phyloP scores from a whole-genome alignment of 2,329 filamentous ascomycete genomes.

The Blastomyces gilchristii region DNA sequence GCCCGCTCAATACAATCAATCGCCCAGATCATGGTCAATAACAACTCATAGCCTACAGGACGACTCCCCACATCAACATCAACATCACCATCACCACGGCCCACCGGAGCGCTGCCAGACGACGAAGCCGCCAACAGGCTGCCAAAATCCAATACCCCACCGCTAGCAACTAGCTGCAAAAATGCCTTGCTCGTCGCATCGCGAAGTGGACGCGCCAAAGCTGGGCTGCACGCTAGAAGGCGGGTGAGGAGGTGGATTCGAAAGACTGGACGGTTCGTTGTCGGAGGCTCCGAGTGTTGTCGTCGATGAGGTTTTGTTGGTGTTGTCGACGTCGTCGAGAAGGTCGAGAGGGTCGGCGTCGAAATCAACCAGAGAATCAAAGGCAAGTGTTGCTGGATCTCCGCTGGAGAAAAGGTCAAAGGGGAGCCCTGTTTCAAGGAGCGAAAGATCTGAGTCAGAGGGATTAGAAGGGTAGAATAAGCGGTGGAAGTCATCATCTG shows the following conservation, averaged over 20 bases:
- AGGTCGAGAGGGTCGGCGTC: constrained; percentile 40
- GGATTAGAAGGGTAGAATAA: constrained; percentile 54
- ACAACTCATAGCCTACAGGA: constrained; percentile 32
- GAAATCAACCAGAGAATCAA: constrained; percentile 48
- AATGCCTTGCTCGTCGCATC: constrained; percentile 45
- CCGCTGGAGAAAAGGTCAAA: constrained; percentile 52
- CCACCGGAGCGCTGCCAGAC: too few relatives aligned
- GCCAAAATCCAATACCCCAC: constrained; percentile 26
- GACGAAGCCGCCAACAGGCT: neutral
- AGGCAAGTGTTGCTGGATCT: constrained; percentile 42
- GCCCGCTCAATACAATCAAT: constrained; percentile 36
- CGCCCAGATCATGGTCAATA: constrained; percentile 38
- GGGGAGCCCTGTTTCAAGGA: constrained; percentile 67
- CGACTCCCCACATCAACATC: neutral
- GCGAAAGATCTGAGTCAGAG: constrained; percentile 61
- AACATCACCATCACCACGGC: constrained; percentile 25
- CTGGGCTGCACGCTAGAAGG: constrained; percentile 44
- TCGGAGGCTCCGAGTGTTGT: neutral
- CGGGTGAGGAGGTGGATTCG: constrained; percentile 41
- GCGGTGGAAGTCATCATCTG: constrained; percentile 56
- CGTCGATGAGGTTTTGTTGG: constrained; percentile 18
- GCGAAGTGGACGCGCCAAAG: constrained; percentile 44
- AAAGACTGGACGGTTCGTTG: constrained; percentile 34
- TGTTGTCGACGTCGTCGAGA: constrained; percentile 32
- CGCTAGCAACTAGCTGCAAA: constrained; percentile 39